Evolutionary conservation across 192 early-diverging fungal species (phyloP).

Genomic region (Dissophora globulifera): DNA sequence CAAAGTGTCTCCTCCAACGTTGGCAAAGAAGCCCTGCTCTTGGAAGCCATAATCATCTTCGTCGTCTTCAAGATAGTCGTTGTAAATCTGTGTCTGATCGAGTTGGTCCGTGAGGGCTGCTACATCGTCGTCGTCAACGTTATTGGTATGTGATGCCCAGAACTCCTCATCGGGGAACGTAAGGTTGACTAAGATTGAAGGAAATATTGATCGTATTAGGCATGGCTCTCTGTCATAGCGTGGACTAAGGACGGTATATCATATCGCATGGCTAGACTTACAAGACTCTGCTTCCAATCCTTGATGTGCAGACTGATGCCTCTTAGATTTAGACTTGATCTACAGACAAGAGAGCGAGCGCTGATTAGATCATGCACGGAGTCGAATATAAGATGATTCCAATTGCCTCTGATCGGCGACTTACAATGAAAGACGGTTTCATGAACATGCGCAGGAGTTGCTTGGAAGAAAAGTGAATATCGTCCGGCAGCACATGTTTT

Average conservation of each 20-base stretch:
- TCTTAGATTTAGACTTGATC: conserved; percentile 45
- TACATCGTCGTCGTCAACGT: conserved; percentile 36
- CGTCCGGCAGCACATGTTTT: conserved; percentile 83
- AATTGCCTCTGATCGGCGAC: conserved; percentile 1
- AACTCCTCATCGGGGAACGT: conserved; percentile 52
- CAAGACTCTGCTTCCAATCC: conserved; percentile 11
- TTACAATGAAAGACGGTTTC: conserved; percentile 60
- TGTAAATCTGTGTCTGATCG: conserved; percentile 54
- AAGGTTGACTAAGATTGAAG: conserved; percentile 17
- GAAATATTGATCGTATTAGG: no score
- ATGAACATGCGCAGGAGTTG: conserved; percentile 63
- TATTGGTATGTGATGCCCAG: conserved; percentile 57
- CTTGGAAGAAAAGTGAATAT: conserved; percentile 74
- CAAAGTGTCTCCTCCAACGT: conserved; percentile 42
- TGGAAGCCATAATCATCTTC: conserved; percentile 49
- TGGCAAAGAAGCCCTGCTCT: conserved; percentile 44
- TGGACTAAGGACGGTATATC: no score
- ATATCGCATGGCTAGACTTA: conserved; percentile 25
- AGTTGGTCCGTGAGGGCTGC: conserved; percentile 33
- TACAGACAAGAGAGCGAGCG: no score
- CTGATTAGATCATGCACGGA: no score
- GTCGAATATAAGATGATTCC: no score
- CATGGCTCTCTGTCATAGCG: no score
- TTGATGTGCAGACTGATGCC: conserved; percentile 18
- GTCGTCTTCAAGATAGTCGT: conserved; percentile 50